These are phyloP conservation scores for Penicillium sp. DNA, from an alignment of 2,329 filamentous ascomycete species.

Conservation along the genomic window DNA sequence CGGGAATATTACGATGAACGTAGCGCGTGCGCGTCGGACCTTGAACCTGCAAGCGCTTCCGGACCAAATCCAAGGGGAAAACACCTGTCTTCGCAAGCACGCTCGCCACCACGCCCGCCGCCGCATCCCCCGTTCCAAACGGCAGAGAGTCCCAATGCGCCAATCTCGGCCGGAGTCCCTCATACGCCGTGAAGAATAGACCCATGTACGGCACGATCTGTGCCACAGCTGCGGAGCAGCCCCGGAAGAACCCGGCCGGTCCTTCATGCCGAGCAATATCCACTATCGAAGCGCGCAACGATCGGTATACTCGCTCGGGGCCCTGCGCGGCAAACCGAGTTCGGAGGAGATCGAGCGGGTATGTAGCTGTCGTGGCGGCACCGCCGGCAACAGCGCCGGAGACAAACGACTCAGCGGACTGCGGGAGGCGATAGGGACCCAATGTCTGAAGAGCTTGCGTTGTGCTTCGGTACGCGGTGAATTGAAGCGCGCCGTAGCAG, in stretches of 20 bases:
- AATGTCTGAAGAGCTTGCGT: constrained; percentile 60
- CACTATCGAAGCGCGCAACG: constrained; percentile 60
- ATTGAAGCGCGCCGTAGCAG: constrained; percentile 82
- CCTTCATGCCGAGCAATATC: constrained; percentile 76
- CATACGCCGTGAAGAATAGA: constrained; percentile 87
- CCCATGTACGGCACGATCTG: constrained; percentile 98
- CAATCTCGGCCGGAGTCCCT: constrained; percentile 61
- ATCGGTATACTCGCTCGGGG: constrained; percentile 68
- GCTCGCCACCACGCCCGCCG: constrained; percentile 73
- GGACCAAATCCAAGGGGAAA: constrained; percentile 86
- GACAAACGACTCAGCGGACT: constrained; percentile 70
- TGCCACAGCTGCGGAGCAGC: constrained; percentile 69
- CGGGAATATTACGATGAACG: constrained; percentile 80
- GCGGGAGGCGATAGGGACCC: constrained; percentile 51
- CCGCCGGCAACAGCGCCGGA: constrained; percentile 78
- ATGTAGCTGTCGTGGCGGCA: constrained; percentile 73
- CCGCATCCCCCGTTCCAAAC: constrained; percentile 74
- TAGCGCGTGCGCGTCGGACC: constrained; percentile 76
- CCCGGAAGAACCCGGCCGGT: constrained; percentile 74
- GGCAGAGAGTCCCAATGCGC: constrained; percentile 46
- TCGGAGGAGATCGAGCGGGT: constrained; percentile 85
- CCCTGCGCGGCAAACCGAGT: constrained; percentile 97
- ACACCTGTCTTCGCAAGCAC: constrained; percentile 80
- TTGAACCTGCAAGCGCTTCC: constrained; percentile 92
- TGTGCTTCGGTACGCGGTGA: constrained; percentile 74